Evolutionary conservation across 2,329 filamentous ascomycete genomes (phyloP).

Genomic region (Paraphaeosphaeria minitans): DNA sequence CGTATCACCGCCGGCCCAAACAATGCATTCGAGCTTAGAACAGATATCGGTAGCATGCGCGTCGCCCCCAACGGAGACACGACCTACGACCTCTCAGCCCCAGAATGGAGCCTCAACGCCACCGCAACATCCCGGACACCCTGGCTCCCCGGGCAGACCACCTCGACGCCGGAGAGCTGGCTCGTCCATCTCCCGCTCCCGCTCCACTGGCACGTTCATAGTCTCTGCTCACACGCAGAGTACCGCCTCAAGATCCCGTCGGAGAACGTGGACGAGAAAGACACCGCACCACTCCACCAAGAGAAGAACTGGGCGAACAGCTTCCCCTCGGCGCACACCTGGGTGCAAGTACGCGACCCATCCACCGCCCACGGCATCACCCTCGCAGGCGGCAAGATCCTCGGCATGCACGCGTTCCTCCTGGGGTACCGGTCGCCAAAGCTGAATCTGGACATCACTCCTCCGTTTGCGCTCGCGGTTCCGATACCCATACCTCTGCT

Average conservation of each 20-base stretch:
- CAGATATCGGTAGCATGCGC: conserved; percentile 45
- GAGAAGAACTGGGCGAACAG: conserved; percentile 59
- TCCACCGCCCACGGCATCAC: conserved; percentile 30
- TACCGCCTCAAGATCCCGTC: conserved; percentile 49
- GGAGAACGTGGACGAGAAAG: conserved; percentile 33
- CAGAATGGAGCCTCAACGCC: conserved; percentile 49
- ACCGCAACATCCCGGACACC: conserved; percentile 46
- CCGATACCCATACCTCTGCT: conserved; percentile 20
- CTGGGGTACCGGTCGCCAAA: conserved; percentile 35
- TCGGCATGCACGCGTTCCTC: conserved; percentile 51
- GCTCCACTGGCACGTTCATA: conserved; percentile 59
- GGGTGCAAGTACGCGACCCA: conserved; percentile 39
- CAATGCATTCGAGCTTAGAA: conserved; percentile 47
- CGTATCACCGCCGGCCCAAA: conserved; percentile 33
- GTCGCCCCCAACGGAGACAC: conserved; percentile 45
- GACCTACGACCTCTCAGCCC: conserved; percentile 38
- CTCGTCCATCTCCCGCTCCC: conserved; percentile 55
- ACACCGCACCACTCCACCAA: conserved; percentile 51
- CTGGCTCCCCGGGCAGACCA: conserved; percentile 42
- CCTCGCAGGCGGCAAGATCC: conserved; percentile 41
- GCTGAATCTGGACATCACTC: conserved; percentile 26
- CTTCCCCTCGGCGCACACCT: conserved; percentile 52
- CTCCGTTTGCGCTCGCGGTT: conserved; percentile 46
- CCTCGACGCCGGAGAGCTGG: conserved; percentile 51
- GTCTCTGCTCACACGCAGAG: conserved; percentile 48